Percentiles rank a stretch among this genome's conserved stretches.
Evolutionary conservation across 139 green algal species (phyloP).

Genomic region (Chlorella sp.): DNA sequence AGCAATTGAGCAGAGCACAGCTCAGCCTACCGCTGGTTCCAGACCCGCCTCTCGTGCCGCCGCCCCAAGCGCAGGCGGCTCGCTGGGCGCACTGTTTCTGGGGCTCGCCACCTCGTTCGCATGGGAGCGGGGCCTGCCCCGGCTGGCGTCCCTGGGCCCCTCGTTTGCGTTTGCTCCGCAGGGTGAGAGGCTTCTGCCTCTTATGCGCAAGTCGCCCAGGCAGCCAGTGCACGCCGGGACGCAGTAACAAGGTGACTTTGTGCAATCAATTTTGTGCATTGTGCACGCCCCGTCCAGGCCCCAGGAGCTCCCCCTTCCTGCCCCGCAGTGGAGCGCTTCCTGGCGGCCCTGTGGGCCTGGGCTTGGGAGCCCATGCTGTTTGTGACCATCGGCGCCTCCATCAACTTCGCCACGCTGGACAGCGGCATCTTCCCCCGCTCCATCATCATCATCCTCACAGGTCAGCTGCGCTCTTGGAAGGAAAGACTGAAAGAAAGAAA

Average conservation of each 20-base stretch:
- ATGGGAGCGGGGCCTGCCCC: slow-evolving; percentile 65
- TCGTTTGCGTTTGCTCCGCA: slow-evolving; percentile 43
- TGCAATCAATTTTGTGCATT: too few relatives aligned
- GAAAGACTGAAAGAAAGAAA: too few relatives aligned
- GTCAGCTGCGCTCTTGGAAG: too few relatives aligned
- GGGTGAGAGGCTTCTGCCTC: slow-evolving; percentile 29
- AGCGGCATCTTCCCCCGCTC: slow-evolving; percentile 60
- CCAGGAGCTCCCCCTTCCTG: too few relatives aligned
- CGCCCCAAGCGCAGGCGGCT: slow-evolving; percentile 60
- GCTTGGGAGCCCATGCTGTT: slow-evolving; percentile 81
- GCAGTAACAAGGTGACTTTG: too few relatives aligned
- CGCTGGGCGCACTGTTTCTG: slow-evolving; percentile 69
- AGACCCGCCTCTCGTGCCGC: too few relatives aligned
- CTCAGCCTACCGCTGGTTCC: too few relatives aligned
- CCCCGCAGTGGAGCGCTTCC: slow-evolving; percentile 39
- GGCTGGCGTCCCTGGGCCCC: slow-evolving; percentile 40
- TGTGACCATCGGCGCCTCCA: slow-evolving; percentile 74
- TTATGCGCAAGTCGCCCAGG: too few relatives aligned
- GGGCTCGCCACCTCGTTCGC: slow-evolving; percentile 61
- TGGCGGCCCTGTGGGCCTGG: slow-evolving; percentile 53
- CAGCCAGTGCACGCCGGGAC: too few relatives aligned
- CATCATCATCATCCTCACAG: slow-evolving; percentile 58
- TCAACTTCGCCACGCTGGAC: slow-evolving; percentile 63
- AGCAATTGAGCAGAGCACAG: too few relatives aligned
- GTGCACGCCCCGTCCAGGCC: neutral